Evolutionary conservation across 768 basidiomycete species (phyloP).

Genomic region (Termitomyces sp.): DNA sequence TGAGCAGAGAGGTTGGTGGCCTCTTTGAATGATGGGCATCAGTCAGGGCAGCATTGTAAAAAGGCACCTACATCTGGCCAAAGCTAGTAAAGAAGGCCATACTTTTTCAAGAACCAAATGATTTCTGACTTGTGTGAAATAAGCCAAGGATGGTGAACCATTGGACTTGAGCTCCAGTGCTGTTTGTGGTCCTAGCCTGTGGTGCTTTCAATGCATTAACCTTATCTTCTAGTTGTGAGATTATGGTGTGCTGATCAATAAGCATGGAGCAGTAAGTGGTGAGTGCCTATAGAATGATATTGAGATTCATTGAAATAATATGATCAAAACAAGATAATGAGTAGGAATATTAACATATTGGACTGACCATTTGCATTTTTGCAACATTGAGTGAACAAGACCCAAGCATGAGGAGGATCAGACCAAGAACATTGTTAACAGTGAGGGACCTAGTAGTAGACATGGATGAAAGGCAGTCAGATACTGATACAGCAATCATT

Average conservation of each 20-base stretch:
- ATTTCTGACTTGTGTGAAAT: not conserved
- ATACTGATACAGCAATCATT: no score
- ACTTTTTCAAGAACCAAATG: no score
- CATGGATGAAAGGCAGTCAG: not conserved
- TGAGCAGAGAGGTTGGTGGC: no score
- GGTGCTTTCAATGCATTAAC: no score
- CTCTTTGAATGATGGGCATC: no score
- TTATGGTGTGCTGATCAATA: not conserved
- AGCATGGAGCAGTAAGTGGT: not conserved
- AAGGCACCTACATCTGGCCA: no score
- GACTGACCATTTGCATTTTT: not conserved
- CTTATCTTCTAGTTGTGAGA: not conserved
- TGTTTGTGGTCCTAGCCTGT: no score
- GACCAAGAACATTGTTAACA: not conserved
- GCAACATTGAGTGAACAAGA: not conserved
- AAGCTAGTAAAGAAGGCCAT: no score
- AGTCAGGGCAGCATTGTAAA: no score
- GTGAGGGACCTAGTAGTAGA: not conserved
- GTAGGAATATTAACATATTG: no score
- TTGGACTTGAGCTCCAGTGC: not conserved
- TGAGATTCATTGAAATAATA: no score
- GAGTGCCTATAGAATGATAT: not conserved
- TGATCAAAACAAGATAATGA: no score
- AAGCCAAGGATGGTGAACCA: not conserved
- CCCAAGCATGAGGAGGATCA: not conserved